Evolutionary conservation across 176 grass and related monocot species (phyloP), one percentile per base, ranked within the genome.

Genomic region (Aegilops tauschii): DNA sequence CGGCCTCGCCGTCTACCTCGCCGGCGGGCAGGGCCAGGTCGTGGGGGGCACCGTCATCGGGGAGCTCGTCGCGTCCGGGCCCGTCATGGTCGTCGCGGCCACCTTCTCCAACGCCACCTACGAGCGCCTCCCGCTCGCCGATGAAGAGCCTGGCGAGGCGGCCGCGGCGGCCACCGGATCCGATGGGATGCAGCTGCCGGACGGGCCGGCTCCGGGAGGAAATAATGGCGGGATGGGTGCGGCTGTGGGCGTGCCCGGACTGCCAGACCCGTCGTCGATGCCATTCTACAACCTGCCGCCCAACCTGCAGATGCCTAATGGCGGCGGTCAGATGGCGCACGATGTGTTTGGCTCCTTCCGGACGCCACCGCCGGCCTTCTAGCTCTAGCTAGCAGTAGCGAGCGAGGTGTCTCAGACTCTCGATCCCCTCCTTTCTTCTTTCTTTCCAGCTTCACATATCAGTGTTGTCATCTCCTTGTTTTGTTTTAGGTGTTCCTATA

Each of bases 91-190:
- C 67, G 83, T 95, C 61, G 93, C 88, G 1, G 91, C 91, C 28
- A 92, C 93, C 11, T 95, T 95, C 80, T 89, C 91, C 36, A 95
- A 95, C 69, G 90, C 93, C 54, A 93, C 90, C 25, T 95, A 91
- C 82, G 93, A 95, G 86, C 86, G 88, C 21, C 87, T 95, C 35
- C 91, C 91, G 16, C 84, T 93, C 5, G 88, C 82, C 54, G 93
- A 92, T 1, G 90, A 93, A n/a, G 88, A 95, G 27, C 45, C 30
- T 25, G 77, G 56, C 27, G 83, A 87, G 21, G 80, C 62, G 31
- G 81, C 71, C 5, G 59, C 37, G 9, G 21, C 67, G 0, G 90
- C 65, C 4, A 69, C 30, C 17, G 90, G 73, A 27, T 50, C 82
- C 2, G 90, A 85, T 36, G 80, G 36, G 17, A 62, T 82, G 71